Conservation (phyloP, 176 grass and related monocot genomes). For the sorghum (Sorghum bicolor) region DNA sequence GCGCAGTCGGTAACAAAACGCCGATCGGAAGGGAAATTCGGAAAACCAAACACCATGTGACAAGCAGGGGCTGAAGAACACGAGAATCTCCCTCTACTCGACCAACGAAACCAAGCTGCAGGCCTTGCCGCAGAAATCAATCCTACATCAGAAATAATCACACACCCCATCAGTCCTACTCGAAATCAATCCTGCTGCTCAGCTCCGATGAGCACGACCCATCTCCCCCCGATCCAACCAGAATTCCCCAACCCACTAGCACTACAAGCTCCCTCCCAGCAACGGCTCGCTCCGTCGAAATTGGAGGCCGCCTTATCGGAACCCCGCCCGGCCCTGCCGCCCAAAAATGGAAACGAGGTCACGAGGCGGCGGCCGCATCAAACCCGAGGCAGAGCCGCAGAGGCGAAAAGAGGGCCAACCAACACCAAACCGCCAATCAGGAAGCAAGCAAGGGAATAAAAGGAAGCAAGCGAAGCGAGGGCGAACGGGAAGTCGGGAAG, state of each 20-base stretch:
- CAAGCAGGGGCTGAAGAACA: background rate
- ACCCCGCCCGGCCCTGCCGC: background rate
- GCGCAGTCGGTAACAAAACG: background rate
- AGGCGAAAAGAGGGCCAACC: background rate
- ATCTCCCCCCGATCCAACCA: background rate
- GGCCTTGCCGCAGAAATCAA: background rate
- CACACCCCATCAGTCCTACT: background rate
- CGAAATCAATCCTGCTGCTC: background rate
- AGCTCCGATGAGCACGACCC: background rate
- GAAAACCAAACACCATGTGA: background rate
- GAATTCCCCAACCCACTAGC: too few relatives aligned
- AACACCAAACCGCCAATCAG: conserved; percentile 26
- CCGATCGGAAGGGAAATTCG: background rate
- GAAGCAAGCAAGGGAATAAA: background rate
- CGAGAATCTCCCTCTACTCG: background rate
- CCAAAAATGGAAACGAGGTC: conserved; percentile 29
- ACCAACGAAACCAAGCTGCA: background rate
- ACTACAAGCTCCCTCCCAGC: conserved; percentile 22
- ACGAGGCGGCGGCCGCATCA: conserved; percentile 17
- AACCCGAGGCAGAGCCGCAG: conserved; percentile 25
- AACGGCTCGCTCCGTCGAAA: background rate
- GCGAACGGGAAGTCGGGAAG: background rate
- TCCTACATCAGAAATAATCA: too few relatives aligned
- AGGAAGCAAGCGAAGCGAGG: background rate
- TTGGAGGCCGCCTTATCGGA: conserved; percentile 17